These are phyloP conservation scores for Psidium guajava DNA, from an alignment of 345 rosid species.

Conservation along the genomic window DNA sequence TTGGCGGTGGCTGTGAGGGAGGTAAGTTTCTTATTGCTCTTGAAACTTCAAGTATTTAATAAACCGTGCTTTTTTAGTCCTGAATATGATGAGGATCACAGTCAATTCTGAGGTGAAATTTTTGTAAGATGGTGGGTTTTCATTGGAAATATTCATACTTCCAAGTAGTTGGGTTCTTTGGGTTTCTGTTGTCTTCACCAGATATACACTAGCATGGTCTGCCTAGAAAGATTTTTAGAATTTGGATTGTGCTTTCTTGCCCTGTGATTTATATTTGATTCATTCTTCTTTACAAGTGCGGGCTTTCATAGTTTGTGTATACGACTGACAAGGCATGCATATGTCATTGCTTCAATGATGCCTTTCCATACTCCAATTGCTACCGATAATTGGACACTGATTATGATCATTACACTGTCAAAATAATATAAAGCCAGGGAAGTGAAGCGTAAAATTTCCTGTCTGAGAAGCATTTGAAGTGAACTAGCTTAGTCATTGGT, in stretches of 20 bases:
- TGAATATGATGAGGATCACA: neutral
- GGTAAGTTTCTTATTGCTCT: slow-evolving; percentile 28
- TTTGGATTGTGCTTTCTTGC: neutral
- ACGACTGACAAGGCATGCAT: neutral
- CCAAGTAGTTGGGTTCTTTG: neutral
- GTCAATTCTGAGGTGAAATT: neutral
- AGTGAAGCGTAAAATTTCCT: neutral
- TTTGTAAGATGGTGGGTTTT: neutral
- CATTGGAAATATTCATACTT: neutral
- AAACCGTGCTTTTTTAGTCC: neutral
- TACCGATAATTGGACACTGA: neutral
- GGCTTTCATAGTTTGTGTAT: neutral
- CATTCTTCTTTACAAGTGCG: neutral
- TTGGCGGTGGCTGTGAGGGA: slow-evolving; percentile 97
- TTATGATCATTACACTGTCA: neutral
- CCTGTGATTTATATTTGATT: neutral
- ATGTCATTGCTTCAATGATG: neutral
- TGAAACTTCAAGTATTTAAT: neutral
- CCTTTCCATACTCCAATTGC: neutral
- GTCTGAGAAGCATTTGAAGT: neutral
- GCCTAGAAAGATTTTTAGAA: neutral
- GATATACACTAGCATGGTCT: neutral
- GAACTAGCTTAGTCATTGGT: neutral
- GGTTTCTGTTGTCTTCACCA: neutral
- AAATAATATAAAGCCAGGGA: neutral